These are phyloP conservation scores for Fusarium globosum DNA, from an alignment of 2,329 filamentous ascomycete genomes.

Conservation along the genomic window DNA sequence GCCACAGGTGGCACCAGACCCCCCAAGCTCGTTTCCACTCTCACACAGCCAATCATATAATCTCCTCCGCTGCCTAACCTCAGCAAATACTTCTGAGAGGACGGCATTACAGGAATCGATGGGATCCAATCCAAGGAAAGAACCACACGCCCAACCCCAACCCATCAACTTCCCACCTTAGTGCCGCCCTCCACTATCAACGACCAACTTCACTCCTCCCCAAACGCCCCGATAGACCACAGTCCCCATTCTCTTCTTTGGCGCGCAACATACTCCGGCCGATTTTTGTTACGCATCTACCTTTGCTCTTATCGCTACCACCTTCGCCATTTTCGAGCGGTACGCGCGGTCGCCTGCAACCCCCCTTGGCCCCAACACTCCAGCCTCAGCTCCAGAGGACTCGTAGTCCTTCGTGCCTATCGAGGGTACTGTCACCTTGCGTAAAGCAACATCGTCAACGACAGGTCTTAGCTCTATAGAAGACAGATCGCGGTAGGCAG, in stretches of 20 bases:
- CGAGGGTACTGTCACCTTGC: slow-evolving; percentile 23
- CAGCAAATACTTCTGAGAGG: slow-evolving; percentile 10
- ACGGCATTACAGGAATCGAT: slow-evolving; percentile 32
- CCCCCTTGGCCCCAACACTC: slow-evolving; percentile 37
- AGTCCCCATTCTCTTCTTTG: slow-evolving; percentile 35
- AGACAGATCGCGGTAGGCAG: slow-evolving; percentile 21
- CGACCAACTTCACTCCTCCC: slow-evolving; percentile 46
- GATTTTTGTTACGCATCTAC: slow-evolving; percentile 20
- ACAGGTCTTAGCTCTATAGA: slow-evolving; percentile 7
- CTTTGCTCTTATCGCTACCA: slow-evolving; percentile 16
- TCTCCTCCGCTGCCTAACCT: slow-evolving; percentile 29
- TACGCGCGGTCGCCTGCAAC: slow-evolving; percentile 47
- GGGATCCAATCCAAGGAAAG: slow-evolving; percentile 32
- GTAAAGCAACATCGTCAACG: slow-evolving; percentile 37
- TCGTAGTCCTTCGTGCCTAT: slow-evolving; percentile 30
- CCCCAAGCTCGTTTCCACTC: slow-evolving; percentile 26
- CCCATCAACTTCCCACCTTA: slow-evolving; percentile 38
- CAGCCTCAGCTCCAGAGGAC: slow-evolving; percentile 26
- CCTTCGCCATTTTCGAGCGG: slow-evolving; percentile 45
- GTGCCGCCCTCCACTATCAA: slow-evolving; percentile 42
- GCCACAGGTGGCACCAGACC: slow-evolving; percentile 35
- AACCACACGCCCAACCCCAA: slow-evolving; percentile 41
- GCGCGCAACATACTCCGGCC: slow-evolving; percentile 27
- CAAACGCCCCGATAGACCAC: slow-evolving; percentile 38
- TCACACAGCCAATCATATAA: slow-evolving; percentile 50